phyloP scores from a whole-genome alignment of 768 basidiomycete species.

The Boletus insuetus region DNA sequence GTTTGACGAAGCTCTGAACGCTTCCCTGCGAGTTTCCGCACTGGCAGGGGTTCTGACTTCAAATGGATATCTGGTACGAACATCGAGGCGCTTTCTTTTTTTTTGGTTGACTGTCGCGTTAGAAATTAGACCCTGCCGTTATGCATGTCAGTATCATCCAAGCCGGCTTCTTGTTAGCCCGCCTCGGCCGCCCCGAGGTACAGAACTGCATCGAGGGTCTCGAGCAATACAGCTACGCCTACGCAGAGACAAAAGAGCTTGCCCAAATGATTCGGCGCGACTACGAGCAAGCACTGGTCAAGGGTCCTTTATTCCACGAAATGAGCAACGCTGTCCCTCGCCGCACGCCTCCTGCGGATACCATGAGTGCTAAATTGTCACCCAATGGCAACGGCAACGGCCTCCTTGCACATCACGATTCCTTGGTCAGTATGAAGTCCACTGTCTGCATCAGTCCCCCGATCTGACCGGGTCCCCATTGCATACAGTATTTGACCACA shows the following conservation, averaged over 20 bases:
- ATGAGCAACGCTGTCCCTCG: constrained; percentile 38
- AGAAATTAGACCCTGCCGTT: constrained; percentile 83
- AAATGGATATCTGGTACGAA: constrained; percentile 79
- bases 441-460: neutral
- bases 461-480: constrained; percentile 10
- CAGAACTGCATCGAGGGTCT: constrained; percentile 80
- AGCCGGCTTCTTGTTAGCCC: constrained; percentile 78
- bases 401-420: constrained; percentile 15
- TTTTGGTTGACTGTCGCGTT: constrained; percentile 11
- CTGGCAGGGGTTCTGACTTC: constrained; percentile 80
- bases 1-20: constrained; percentile 78
- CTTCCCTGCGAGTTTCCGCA: constrained; percentile 86
- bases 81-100: constrained; percentile 1
- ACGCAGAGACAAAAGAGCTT: constrained; percentile 81
- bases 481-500: constrained; percentile 24
- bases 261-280: constrained; percentile 60
- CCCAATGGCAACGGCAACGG: constrained; percentile 20
- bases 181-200: constrained; percentile 80
- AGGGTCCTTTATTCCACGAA: constrained; percentile 39
- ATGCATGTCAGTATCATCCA: constrained; percentile 87
- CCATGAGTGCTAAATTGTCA: constrained; percentile 6
- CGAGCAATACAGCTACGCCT: constrained; percentile 84
- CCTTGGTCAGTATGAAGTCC: constrained; percentile 13
- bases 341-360: constrained; percentile 18
- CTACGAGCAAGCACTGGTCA: constrained; percentile 41